Evolutionary conservation across 352 stramenopile species (phyloP), one percentile per base, ranked within the genome.

Genomic region (Globisporangium apiculatum): DNA sequence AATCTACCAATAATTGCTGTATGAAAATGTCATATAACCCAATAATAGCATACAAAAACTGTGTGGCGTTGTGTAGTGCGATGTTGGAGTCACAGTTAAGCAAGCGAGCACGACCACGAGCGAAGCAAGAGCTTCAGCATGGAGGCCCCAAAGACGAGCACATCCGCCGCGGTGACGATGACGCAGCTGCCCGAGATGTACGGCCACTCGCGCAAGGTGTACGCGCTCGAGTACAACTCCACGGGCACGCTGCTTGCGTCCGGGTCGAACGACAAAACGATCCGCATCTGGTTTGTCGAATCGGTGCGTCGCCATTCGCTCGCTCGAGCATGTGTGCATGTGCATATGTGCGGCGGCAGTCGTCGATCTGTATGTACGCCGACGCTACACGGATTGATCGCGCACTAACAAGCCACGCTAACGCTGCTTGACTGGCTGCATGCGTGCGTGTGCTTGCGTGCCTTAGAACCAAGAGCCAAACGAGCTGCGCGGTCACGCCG

Each of bases 171-270:
- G 45, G 55, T 64, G 55, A 54, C 64, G 46, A 77, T 75, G 59
- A 60, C 68, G 60, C 74, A 88, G 61, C 71, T 91, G 47, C 75
- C 80, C 8, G 84, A 94, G 69, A 72, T 94, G 43, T 86, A 79
- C 53, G 84, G 84, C 31, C 84, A 94, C 69, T 87, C 80, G 41
- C 73, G 79, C 48, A 84, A 87, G 54, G 82, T 88, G n/a, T 92
- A 84, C 41, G 82, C 82, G 51, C 72, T 94, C 17, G 82, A 82
- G 55, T 92, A 89, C 65, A 94, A 92, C 67, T 69, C 60, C 38
- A 74, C 78, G 35, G 84, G 84, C 10, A 67, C 77, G 51, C 73
- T 85, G 61, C 63, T 94, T 51, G 84, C 82, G n/a, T 92, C 84
- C 2, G 84, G 84, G 45, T 91, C 76, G 12, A 88, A 81, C 51